A percentile compares a stretch with the other conserved stretches of the same genome.
These are phyloP conservation scores for Xylaria hypoxylon DNA, from an alignment of 2,329 filamentous ascomycete species.

Conservation along the genomic window DNA sequence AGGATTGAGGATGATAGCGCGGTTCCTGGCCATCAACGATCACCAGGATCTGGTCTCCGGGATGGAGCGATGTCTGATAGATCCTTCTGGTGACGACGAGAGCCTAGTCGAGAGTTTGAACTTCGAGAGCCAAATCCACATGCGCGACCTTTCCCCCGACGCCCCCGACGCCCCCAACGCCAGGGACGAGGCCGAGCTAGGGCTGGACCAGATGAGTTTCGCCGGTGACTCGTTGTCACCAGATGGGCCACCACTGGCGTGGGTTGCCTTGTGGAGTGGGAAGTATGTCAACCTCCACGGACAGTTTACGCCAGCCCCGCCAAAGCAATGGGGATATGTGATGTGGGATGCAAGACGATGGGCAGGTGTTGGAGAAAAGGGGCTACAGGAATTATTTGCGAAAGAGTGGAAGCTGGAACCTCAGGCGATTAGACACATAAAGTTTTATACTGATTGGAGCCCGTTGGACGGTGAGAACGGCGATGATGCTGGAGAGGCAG, in stretches of 20 bases:
- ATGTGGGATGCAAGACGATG: conserved; percentile 37
- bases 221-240: conserved; percentile 17
- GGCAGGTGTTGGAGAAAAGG: conserved; percentile 1
- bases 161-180: neutral
- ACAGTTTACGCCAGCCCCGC: conserved; percentile 6
- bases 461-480: neutral
- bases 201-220: neutral
- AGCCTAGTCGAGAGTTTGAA: too few species aligned
- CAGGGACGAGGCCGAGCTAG: conserved; percentile 1
- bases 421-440: neutral
- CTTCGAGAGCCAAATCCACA: too few species aligned
- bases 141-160: too few species aligned
- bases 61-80: conserved; percentile 3
- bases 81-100: too few species aligned
- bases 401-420: conserved; percentile 1
- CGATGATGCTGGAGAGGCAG: neutral
- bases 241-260: conserved; percentile 24
- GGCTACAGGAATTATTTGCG: conserved; percentile 8
- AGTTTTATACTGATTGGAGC: neutral
- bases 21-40: conserved; percentile 12
- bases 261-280: conserved; percentile 31
- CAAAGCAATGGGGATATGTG: conserved; percentile 33
- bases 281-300: conserved; percentile 30
- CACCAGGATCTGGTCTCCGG: neutral
- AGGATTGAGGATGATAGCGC: conserved; percentile 11